Evolutionary conservation across 148 eudicot species (phyloP), one percentile per base, ranked within the genome.

Genomic region (Arbutus unedo): DNA sequence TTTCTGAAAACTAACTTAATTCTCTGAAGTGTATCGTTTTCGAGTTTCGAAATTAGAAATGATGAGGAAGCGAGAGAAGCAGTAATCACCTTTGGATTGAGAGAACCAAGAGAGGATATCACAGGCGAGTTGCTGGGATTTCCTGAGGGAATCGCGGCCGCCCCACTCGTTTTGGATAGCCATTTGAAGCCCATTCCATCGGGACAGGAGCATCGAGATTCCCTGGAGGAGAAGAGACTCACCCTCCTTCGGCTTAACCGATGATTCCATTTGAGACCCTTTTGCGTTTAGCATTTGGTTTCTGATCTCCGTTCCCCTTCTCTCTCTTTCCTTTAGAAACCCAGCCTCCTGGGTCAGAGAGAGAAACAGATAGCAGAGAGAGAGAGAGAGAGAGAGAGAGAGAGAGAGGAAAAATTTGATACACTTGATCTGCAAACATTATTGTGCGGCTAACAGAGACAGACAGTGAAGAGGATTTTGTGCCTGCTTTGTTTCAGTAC

Each of bases 91-190:
- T 89, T 87, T 88, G 59, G 88, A 86, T 73, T 82, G 89, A 13
- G 84, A 85, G 79, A 92, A 85, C 87, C 87, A 89, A 21, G 88
- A 86, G 79, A 84, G 78, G 62, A 92, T 87, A 75, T 90, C 91
- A 2, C 82, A 78, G 2, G 90, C 85, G 70, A 92, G 87, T 70
- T 88, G 90, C 1, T 91, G 64, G 21, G 86, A 92, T 84, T 91
- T 91, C 18, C 82, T 47, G 31, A 82, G 71, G 25, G 93, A 88
- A 87, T 92, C 92, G n/a, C 15, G 71, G 57, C 95, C 95, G 15
- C 95, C 95, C 95, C 95, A 92, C 59, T 86, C 74, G 71, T 92
- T 85, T 66, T 85, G 72, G 19, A 92, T 82, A 5, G 95, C 95
- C 81, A 87, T 79, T 83, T 92, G 93, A 10, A 92, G 85, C 66